phyloP scores from a whole-genome alignment of 2,329 filamentous ascomycete species.

The Clonostachys sp. region DNA sequence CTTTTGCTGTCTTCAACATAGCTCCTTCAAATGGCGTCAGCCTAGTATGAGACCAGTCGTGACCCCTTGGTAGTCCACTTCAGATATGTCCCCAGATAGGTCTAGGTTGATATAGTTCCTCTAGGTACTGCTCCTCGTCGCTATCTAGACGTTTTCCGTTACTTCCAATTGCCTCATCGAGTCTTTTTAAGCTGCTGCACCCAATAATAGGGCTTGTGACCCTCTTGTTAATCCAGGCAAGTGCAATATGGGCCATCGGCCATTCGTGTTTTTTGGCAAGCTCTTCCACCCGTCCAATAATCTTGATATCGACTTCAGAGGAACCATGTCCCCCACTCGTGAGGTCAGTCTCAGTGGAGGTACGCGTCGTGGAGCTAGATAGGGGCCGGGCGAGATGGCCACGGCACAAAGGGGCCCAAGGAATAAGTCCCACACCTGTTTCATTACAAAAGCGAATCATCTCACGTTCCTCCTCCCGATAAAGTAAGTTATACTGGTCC shows the following conservation, averaged over 20 bases:
- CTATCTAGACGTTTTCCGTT: slow-evolving; percentile 40
- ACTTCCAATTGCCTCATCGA: slow-evolving; percentile 62
- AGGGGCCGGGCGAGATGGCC: slow-evolving; percentile 20
- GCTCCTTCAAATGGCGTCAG: too few species aligned
- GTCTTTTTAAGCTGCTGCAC: slow-evolving; percentile 47
- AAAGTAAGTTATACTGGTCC: slow-evolving; percentile 47
- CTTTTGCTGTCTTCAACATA: too few species aligned
- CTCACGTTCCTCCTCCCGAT: slow-evolving; percentile 52
- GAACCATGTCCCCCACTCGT: slow-evolving; percentile 8
- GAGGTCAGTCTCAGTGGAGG: slow-evolving; percentile 25
- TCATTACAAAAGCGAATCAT: slow-evolving; percentile 35
- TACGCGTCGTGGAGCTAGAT: slow-evolving; percentile 8
- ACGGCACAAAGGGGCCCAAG: slow-evolving; percentile 11
- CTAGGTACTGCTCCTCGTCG: slow-evolving; percentile 56
- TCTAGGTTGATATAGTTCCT: slow-evolving; percentile 55
- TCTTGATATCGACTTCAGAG: slow-evolving; percentile 1
- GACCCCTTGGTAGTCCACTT: background rate
- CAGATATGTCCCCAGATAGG: slow-evolving; percentile 16
- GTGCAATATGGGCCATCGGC: slow-evolving; percentile 59
- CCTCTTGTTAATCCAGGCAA: slow-evolving; percentile 56
- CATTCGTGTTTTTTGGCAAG: slow-evolving; percentile 50
- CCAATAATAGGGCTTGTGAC: slow-evolving; percentile 57
- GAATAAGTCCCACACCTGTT: slow-evolving; percentile 34
- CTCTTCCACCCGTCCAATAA: slow-evolving; percentile 31
- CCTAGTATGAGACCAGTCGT: too few species aligned